These are phyloP conservation scores for Colletotrichum tabaci DNA, from an alignment of 2,329 filamentous ascomycete genomes.

Conservation along the genomic window DNA sequence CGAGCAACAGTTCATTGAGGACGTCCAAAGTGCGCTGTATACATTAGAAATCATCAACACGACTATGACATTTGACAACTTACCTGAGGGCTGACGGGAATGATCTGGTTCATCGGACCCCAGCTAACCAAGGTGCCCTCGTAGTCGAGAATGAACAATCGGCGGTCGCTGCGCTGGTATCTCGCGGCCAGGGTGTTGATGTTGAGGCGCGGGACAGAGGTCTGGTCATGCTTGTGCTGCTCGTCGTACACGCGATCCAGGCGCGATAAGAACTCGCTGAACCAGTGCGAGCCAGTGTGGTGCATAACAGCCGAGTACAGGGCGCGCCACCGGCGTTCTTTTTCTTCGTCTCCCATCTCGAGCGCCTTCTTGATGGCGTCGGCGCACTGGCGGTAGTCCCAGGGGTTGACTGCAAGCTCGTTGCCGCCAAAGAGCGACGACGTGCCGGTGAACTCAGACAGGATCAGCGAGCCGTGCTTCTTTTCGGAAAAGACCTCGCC, in stretches of 20 bases:
- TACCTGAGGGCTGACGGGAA: slow-evolving; percentile 82
- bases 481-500: slow-evolving; percentile 78
- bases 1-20: slow-evolving; percentile 84
- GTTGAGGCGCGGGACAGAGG: slow-evolving; percentile 88
- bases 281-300: slow-evolving; percentile 90
- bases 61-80: slow-evolving; percentile 45
- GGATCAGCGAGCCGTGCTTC: slow-evolving; percentile 89
- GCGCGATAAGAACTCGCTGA: slow-evolving; percentile 79
- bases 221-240: slow-evolving; percentile 87
- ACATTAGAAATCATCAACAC: slow-evolving; percentile 26
- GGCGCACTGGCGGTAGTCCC: slow-evolving; percentile 92
- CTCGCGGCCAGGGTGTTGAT: slow-evolving; percentile 73
- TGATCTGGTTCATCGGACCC: slow-evolving; percentile 87
- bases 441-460: slow-evolving; percentile 96
- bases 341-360: slow-evolving; percentile 84
- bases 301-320: slow-evolving; percentile 81
- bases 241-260: slow-evolving; percentile 85
- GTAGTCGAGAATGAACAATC: slow-evolving; percentile 93
- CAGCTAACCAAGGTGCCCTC: slow-evolving; percentile 93
- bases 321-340: slow-evolving; percentile 79
- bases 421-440: slow-evolving; percentile 86
- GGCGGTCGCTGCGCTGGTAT: slow-evolving; percentile 76
- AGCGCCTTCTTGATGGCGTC: slow-evolving; percentile 88
- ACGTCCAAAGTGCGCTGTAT: slow-evolving; percentile 83
- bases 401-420: slow-evolving; percentile 91